Conservation (phyloP, 2,329 filamentous ascomycete genomes). For the Hymenoscyphus scutula region DNA sequence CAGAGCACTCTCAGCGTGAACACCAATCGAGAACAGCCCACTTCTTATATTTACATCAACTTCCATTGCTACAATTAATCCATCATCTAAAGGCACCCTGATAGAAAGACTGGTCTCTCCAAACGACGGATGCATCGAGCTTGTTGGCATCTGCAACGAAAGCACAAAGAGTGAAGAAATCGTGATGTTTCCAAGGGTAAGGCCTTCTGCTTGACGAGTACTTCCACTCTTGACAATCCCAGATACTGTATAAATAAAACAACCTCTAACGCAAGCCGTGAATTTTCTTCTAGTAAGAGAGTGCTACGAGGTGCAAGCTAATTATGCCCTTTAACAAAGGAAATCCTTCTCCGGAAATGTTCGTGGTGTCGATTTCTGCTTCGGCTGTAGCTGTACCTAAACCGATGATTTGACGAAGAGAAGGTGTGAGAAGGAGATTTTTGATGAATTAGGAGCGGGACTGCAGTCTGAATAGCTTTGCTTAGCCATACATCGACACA, state of each 20-base stretch:
- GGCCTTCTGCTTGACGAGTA: conserved; percentile 8
- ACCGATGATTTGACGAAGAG: conserved; percentile 50
- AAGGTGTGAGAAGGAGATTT: conserved; percentile 51
- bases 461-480: too few relatives aligned
- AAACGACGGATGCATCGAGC: conserved; percentile 18
- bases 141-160: conserved; percentile 15
- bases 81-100: conserved; percentile 7
- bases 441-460: conserved; percentile 53
- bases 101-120: not conserved
- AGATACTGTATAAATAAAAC: conserved; percentile 27
- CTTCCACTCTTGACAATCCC: conserved; percentile 22
- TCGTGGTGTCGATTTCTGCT: conserved; percentile 22
- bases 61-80: conserved; percentile 13
- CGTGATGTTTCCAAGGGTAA: too few relatives aligned
- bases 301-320: conserved; percentile 23
- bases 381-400: conserved; percentile 22
- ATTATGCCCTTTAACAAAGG: conserved; percentile 14
- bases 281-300: conserved; percentile 23
- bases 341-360: conserved; percentile 23
- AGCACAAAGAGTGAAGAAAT: not conserved
- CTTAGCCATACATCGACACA: too few relatives aligned
- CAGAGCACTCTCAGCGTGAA: conserved; percentile 20
- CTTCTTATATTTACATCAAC: conserved; percentile 19
- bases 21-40: conserved; percentile 23
- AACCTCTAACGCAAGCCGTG: conserved; percentile 21